Conservation (phyloP, 257 asterid species). For the Solanum pinnatisectum region DNA sequence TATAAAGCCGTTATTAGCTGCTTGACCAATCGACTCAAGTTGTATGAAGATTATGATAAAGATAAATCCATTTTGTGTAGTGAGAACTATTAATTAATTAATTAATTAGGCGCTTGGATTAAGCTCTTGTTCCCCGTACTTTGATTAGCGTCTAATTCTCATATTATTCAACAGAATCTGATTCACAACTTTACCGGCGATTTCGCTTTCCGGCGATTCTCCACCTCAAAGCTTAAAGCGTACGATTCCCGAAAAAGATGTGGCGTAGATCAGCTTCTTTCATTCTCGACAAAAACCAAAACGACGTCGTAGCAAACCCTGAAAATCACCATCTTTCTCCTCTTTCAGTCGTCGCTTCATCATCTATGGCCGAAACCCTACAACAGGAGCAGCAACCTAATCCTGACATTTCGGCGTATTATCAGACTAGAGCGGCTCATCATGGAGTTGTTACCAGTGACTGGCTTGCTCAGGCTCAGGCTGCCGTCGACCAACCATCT, state of each 20-base stretch:
- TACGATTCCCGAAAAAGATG: constrained; percentile 5
- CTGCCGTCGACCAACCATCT: constrained; percentile 34
- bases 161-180: background rate
- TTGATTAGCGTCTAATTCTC: background rate
- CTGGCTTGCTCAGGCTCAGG: constrained; percentile 89
- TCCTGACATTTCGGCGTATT: constrained; percentile 48
- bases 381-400: constrained; percentile 29
- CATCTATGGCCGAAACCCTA: constrained; percentile 38
- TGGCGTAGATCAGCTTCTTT: constrained; percentile 48
- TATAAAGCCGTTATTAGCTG: too few relatives aligned
- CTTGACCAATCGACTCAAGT: too few relatives aligned
- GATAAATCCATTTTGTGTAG: too few relatives aligned
- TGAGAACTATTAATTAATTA: too few relatives aligned
- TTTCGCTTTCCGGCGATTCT: background rate
- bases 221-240: background rate
- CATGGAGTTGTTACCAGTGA: constrained; percentile 86
- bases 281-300: constrained; percentile 26
- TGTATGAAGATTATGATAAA: too few relatives aligned
- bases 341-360: background rate
- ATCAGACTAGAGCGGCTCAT: constrained; percentile 87
- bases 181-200: background rate
- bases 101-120: too few relatives aligned
- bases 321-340: constrained; percentile 30
- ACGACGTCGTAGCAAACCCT: constrained; percentile 21
- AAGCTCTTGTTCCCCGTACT: background rate